Evolutionary conservation across 2,329 filamentous ascomycete species (phyloP).

Genomic region (Fusarium hainanense): DNA sequence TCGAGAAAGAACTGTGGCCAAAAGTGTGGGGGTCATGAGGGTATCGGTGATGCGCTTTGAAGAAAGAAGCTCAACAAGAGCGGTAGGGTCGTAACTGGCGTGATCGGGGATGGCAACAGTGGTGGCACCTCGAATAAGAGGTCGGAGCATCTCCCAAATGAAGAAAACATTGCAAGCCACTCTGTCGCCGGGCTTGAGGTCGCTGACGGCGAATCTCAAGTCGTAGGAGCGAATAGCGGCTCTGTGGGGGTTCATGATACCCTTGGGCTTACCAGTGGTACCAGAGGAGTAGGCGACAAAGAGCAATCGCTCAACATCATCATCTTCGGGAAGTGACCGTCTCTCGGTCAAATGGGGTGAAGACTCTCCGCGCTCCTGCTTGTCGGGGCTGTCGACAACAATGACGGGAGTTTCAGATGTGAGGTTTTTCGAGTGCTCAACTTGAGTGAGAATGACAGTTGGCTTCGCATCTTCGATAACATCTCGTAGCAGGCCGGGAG

Average conservation of each 20-base stretch:
- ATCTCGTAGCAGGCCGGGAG: slow-evolving; percentile 77
- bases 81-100: slow-evolving; percentile 79
- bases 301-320: slow-evolving; percentile 78
- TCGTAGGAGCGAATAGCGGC: slow-evolving; percentile 80
- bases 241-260: slow-evolving; percentile 81
- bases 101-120: slow-evolving; percentile 81
- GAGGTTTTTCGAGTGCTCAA: slow-evolving; percentile 72
- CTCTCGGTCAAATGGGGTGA: slow-evolving; percentile 53
- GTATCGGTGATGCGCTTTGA: slow-evolving; percentile 78
- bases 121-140: slow-evolving; percentile 79
- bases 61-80: slow-evolving; percentile 76
- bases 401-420: slow-evolving; percentile 72
- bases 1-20: slow-evolving; percentile 78
- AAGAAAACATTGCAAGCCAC: slow-evolving; percentile 93
- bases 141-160: slow-evolving; percentile 85
- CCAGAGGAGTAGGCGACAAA: slow-evolving; percentile 87
- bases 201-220: slow-evolving; percentile 75
- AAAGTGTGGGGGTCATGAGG: slow-evolving; percentile 83
- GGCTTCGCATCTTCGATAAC: slow-evolving; percentile 81
- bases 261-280: slow-evolving; percentile 82
- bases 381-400: slow-evolving; percentile 65
- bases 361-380: slow-evolving; percentile 42
- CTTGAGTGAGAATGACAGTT: slow-evolving; percentile 75
- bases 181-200: slow-evolving; percentile 76
- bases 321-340: slow-evolving; percentile 66